Evolutionary conservation across 2,329 filamentous ascomycete species (phyloP), one percentile per base, ranked within the genome.

Genomic region (Fusarium sp.): DNA sequence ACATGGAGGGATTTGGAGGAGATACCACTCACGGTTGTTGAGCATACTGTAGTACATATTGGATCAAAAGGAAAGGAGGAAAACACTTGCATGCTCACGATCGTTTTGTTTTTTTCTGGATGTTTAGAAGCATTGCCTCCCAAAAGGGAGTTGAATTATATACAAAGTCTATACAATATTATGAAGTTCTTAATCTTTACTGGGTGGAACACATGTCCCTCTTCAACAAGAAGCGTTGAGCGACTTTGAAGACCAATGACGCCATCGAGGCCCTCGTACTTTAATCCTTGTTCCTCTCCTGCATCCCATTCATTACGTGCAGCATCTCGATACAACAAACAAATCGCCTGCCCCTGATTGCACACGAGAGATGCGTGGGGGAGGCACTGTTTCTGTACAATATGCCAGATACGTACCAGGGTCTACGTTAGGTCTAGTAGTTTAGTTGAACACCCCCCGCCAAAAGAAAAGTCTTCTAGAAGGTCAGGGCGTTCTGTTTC

Each of bases 21-120:
- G 66, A 76, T 73, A 75, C 64, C 64, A 72, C 47, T 63, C 62
- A 73, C 67, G 71, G 71, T 71, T 73, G 67, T 46, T 73, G 71
- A 74, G 68, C 65, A 71, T 64, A 54, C 47, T 60, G 73, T 60
- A 69, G 64, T 69, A 72, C 64, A 71, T 74, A 73, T 74, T 73
- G 71, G 61, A 60, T 60, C n/a, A 32, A 52, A 53, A 25, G 50
- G n/a, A 65, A 47, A 33, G 67, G 47, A 52, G 61, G 60, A 62
- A 70, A 69, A 70, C 28, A 64, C 23, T 53, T 54, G 52, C 57
- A 71, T 50, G 61, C 67, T 71, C 47, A 74, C 71, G 60, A 62
- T 74, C 54, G 52, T 35, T 64, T 53, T 70, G 38, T 62, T 73
- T 67, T 74, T 62, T 58, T 56, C 25, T 64, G 57, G 44, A 67